phyloP scores from a whole-genome alignment of 768 basidiomycete genomes.

The Suillus subaureus region DNA sequence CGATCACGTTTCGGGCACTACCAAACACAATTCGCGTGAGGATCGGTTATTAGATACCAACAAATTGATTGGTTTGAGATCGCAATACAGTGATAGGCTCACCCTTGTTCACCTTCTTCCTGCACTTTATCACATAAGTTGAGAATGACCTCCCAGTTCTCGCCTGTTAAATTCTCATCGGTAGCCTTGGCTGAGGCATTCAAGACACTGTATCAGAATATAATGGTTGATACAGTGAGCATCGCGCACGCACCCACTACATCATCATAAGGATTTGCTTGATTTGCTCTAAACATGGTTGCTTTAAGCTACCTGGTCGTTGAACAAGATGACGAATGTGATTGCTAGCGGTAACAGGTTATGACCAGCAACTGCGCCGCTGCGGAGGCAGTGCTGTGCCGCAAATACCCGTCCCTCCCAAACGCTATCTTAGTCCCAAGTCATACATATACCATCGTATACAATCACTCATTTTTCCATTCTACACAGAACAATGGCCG shows the following conservation, averaged over 20 bases:
- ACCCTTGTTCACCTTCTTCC: conserved; percentile 90
- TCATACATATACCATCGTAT: neutral
- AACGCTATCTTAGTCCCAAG: neutral
- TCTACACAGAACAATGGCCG: conserved; percentile 47
- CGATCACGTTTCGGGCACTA: conserved; percentile 86
- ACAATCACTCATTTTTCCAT: conserved; percentile 12
- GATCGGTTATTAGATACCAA: conserved; percentile 5
- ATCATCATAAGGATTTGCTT: conserved; percentile 84
- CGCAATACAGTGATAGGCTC: conserved; percentile 23
- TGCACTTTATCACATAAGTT: conserved; percentile 96
- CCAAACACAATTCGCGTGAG: conserved; percentile 17
- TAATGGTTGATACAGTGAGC: neutral
- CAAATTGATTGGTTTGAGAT: conserved; percentile 2
- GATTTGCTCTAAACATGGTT: conserved; percentile 70
- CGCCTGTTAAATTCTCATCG: conserved; percentile 93
- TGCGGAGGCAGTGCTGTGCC: conserved; percentile 34
- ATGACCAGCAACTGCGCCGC: conserved; percentile 12
- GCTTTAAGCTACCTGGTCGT: conserved; percentile 21
- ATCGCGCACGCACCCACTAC: conserved; percentile 71
- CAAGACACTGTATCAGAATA: conserved; percentile 2
- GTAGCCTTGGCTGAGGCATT: conserved; percentile 79
- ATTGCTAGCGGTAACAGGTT: neutral
- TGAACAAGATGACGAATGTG: conserved; percentile 8
- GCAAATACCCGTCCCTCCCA: conserved; percentile 10
- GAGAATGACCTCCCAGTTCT: conserved; percentile 95